These are phyloP conservation scores for Neoscytalidium dimidiatum DNA, from an alignment of 2,329 filamentous ascomycete species.

Conservation along the genomic window DNA sequence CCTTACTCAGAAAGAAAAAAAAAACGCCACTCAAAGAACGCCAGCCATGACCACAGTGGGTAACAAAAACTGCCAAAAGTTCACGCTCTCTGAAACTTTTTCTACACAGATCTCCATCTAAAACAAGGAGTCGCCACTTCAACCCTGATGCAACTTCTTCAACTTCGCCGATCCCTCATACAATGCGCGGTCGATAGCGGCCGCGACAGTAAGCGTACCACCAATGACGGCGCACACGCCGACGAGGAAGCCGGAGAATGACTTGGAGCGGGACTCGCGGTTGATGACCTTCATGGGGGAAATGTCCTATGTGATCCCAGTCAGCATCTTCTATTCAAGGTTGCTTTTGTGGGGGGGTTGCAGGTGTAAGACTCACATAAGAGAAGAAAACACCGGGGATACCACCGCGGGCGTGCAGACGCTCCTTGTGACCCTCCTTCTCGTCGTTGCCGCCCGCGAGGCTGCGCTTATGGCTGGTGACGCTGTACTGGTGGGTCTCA, in stretches of 20 bases:
- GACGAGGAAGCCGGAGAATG: constrained; percentile 87
- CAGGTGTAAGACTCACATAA: constrained; percentile 83
- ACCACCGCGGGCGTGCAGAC: constrained; percentile 83
- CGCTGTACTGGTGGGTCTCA: constrained; percentile 97
- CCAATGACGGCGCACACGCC: constrained; percentile 94
- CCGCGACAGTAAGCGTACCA: constrained; percentile 92
- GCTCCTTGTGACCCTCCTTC: constrained; percentile 87
- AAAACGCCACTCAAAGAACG: neutral
- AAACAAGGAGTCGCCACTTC: constrained; percentile 22
- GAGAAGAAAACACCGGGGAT: constrained; percentile 99
- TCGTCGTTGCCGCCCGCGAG: constrained; percentile 80
- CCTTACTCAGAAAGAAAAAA: neutral
- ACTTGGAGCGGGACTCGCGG: constrained; percentile 85
- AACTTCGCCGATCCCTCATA: constrained; percentile 85
- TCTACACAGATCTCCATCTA: neutral
- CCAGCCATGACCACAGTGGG: neutral
- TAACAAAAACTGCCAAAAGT: neutral
- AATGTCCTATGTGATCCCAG: constrained; percentile 68
- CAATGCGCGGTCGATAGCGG: constrained; percentile 84
- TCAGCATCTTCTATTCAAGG: neutral
- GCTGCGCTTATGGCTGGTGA: constrained; percentile 93
- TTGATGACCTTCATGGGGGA: constrained; percentile 99
- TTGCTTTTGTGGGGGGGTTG: no score
- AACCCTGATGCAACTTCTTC: constrained; percentile 78
- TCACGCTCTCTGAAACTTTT: neutral